Evolutionary conservation across 179 eudicot genomes (phyloP), one percentile per base, ranked within the genome.

Genomic region (Beta lomatogona): DNA sequence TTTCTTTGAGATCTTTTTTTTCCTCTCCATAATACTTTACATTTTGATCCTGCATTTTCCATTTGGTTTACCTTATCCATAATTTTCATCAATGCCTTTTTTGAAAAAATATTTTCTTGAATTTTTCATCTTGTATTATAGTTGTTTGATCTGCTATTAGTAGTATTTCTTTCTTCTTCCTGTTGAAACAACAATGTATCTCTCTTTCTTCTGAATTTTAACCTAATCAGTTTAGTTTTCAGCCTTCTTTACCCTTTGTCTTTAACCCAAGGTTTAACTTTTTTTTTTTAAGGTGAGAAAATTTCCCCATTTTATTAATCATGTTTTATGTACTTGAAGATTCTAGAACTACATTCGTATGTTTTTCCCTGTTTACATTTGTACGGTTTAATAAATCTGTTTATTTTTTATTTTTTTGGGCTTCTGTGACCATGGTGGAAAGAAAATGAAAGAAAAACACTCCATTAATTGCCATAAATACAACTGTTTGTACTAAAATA

Each of bases 401-500:
- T 57, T 10, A 25, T 73, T 75, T 45, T 81, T 67, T 81, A 57
- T 1, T n/a, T n/a, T n/a, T n/a, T n/a, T n/a, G n/a, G 65, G 79
- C 75, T 57, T 75, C 58, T 81, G 83, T 81, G 83, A 66, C 75
- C 79, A 75, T n/a, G 4, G 57, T 60, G 9, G n/a, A 7, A n/a
- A n/a, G 5, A 60, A 0, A 18, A 58, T 15, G 9, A 60, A 60
- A 60, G 19, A 22, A 25, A n/a, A 36, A 36, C 3, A 36, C 41
- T 36, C 41, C 41, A 36, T 36, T 36, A 36, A 66, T 54, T 78
- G 64, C 28, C 50, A 31, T 52, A 36, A 68, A 78, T 36, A 57
- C 45, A 57, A 54, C 76, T 36, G 41, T 36, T 36, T 36, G 41
- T 36, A 18, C 77, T 31, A 57, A 55, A 70, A 57, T 79, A 69